Evolutionary conservation across 2,329 filamentous ascomycete genomes (phyloP).

Genomic region (Aspergillus sp.): DNA sequence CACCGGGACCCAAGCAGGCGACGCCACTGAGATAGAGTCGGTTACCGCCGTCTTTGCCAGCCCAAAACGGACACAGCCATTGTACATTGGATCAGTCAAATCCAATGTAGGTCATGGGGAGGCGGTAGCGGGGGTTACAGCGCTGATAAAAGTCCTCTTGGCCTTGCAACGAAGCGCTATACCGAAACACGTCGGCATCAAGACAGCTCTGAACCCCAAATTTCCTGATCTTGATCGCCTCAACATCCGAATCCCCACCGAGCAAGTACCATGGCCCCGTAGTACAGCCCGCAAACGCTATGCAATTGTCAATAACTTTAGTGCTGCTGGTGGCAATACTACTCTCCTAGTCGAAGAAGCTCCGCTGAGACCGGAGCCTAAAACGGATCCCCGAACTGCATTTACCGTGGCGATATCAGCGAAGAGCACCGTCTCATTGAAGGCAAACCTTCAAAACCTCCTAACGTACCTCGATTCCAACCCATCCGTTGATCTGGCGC

Average conservation of each 20-base stretch:
- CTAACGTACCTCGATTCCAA: conserved; percentile 35
- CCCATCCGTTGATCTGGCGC: conserved; percentile 46
- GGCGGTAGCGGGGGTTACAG: conserved; percentile 30
- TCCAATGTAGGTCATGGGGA: conserved; percentile 31
- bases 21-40: conserved; percentile 38
- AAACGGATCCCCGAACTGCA: conserved; percentile 46
- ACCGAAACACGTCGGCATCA: conserved; percentile 68
- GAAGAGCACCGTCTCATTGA: conserved; percentile 47
- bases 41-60: conserved; percentile 36
- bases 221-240: conserved; percentile 31
- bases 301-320: conserved; percentile 62
- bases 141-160: conserved; percentile 62
- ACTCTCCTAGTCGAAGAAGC: conserved; percentile 62
- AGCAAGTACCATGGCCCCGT: conserved; percentile 33
- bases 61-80: conserved; percentile 26
- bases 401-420: conserved; percentile 59
- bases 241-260: conserved; percentile 39
- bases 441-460: conserved; percentile 55
- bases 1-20: conserved; percentile 43
- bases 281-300: conserved; percentile 27
- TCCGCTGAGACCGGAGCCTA: conserved; percentile 46
- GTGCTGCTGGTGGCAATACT: conserved; percentile 69
- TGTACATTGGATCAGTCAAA: conserved; percentile 29
- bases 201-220: conserved; percentile 40
- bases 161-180: conserved; percentile 65